A percentile compares a stretch with the other conserved stretches of the same genome.
Evolutionary conservation across 2,329 filamentous ascomycete genomes (phyloP).

Genomic region (Catunica adiposa): DNA sequence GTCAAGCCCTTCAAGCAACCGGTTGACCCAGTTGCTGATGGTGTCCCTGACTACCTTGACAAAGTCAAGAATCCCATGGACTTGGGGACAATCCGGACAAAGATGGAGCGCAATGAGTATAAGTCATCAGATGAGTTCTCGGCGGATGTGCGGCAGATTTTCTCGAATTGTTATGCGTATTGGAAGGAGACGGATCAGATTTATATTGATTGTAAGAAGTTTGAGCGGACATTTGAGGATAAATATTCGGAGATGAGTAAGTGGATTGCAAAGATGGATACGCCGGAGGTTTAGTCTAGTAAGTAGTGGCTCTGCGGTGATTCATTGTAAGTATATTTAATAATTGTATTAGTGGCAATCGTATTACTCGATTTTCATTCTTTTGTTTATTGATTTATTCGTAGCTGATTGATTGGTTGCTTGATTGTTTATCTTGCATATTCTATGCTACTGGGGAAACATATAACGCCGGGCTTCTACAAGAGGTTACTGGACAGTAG

Average conservation of each 20-base stretch:
- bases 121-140: constrained; percentile 35
- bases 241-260: constrained; percentile 43
- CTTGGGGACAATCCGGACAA: constrained; percentile 40
- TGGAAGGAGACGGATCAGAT: constrained; percentile 40
- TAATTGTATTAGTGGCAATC: no score
- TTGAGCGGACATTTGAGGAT: constrained; percentile 42
- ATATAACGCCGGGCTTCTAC: no score
- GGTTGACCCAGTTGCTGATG: constrained; percentile 39
- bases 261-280: constrained; percentile 38
- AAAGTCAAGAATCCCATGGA: constrained; percentile 48
- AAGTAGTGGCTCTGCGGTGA: neutral
- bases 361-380: no score
- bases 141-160: constrained; percentile 43
- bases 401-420: no score
- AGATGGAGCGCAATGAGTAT: constrained; percentile 41
- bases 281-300: constrained; percentile 1
- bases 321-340: neutral
- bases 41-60: constrained; percentile 44
- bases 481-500: no score
- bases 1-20: constrained; percentile 45
- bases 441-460: no score
- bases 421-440: no score
- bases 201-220: constrained; percentile 37
- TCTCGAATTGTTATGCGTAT: constrained; percentile 47
- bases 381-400: no score